phyloP scores from a whole-genome alignment of 768 basidiomycete species.

The Rhizopogon rudus region DNA sequence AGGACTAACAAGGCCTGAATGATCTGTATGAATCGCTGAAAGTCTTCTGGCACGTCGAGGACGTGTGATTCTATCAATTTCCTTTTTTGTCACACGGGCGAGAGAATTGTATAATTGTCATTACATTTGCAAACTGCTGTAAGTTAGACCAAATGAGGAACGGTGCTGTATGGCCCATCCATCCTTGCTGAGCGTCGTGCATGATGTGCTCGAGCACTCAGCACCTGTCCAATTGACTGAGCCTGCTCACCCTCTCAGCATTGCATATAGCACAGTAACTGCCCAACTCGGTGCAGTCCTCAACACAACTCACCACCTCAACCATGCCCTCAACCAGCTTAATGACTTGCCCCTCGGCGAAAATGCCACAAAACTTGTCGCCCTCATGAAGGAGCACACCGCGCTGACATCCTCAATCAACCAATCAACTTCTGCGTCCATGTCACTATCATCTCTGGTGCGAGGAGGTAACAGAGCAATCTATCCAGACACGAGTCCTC shows the following conservation, averaged over 20 bases:
- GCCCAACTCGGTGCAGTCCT: conserved; percentile 46
- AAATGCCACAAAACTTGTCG: conserved; percentile 62
- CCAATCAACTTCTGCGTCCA: conserved; percentile 16
- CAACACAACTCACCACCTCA: conserved; percentile 46
- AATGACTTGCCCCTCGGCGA: conserved; percentile 43
- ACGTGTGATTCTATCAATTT: no score
- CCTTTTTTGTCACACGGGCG: no score
- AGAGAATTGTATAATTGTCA: no score
- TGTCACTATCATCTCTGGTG: conserved; percentile 11
- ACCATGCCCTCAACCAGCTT: conserved; percentile 44
- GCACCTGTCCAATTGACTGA: conserved; percentile 15
- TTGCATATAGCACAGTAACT: conserved; percentile 11
- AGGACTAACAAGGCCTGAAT: no score
- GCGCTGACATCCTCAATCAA: conserved; percentile 29
- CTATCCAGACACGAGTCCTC: conserved; percentile 25
- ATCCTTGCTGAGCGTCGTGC: conserved; percentile 21
- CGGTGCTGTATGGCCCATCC: conserved; percentile 9
- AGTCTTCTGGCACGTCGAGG: no score
- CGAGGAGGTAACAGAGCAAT: conserved; percentile 11
- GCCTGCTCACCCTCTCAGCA: conserved; percentile 22
- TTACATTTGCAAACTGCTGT: no score
- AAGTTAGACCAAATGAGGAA: background rate
- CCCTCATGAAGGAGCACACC: conserved; percentile 62
- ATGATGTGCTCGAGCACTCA: conserved; percentile 25
- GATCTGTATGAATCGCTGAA: no score